phyloP scores from a whole-genome alignment of 2,329 filamentous ascomycete genomes.

The Penicillium sp. region DNA sequence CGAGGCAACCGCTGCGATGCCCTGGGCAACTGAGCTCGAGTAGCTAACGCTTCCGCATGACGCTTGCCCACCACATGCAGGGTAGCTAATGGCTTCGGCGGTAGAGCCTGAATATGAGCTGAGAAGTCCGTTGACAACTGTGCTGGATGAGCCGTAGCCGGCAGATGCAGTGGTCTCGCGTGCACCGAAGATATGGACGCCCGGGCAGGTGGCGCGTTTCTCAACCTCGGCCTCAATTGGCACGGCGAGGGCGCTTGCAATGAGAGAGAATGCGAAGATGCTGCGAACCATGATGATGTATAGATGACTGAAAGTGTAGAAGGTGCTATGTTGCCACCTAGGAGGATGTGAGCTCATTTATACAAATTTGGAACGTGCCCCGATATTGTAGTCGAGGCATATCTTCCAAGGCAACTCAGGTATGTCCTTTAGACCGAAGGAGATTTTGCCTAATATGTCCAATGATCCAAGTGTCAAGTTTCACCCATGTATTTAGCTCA shows the following conservation, averaged over 20 bases:
- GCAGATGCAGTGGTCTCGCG: conserved; percentile 51
- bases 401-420: too few species aligned
- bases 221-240: conserved; percentile 11
- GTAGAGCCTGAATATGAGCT: conserved; percentile 53
- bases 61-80: conserved; percentile 63
- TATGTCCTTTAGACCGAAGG: conserved; percentile 11
- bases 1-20: conserved; percentile 59
- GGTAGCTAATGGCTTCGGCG: conserved; percentile 58
- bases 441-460: conserved; percentile 9
- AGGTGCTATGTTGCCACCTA: neutral
- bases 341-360: neutral
- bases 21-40: conserved; percentile 58
- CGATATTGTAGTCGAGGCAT: too few species aligned
- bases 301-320: neutral
- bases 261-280: conserved; percentile 5
- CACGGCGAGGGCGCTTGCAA: conserved; percentile 6
- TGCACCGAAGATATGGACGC: conserved; percentile 54
- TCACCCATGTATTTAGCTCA: neutral
- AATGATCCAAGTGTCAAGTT: neutral
- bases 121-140: conserved; percentile 54
- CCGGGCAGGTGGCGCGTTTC: conserved; percentile 40
- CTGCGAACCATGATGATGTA: conserved; percentile 12
- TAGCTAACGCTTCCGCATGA: conserved; percentile 63
- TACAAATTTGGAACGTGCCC: neutral
- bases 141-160: conserved; percentile 54